These are phyloP conservation scores for Epichloe elymi DNA, from an alignment of 2,329 filamentous ascomycete genomes.

Conservation along the genomic window DNA sequence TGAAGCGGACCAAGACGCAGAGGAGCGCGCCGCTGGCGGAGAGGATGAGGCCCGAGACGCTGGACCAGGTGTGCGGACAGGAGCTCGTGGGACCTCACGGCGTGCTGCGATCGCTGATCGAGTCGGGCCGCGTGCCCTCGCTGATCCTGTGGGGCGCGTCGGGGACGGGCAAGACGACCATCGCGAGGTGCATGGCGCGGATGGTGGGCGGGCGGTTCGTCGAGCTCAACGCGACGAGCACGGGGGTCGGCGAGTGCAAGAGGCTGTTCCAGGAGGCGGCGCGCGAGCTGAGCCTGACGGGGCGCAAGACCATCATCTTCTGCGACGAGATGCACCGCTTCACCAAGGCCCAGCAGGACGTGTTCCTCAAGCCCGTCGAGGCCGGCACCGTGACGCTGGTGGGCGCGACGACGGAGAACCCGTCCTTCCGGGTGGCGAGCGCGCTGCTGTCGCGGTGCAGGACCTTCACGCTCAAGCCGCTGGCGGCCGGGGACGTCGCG, in stretches of 20 bases:
- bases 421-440: constrained; percentile 81
- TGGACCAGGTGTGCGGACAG: constrained; percentile 84
- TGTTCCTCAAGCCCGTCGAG: constrained; percentile 87
- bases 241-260: constrained; percentile 81
- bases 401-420: constrained; percentile 93
- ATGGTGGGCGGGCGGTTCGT: constrained; percentile 77
- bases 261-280: constrained; percentile 78
- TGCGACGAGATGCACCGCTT: constrained; percentile 96
- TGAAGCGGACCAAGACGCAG: constrained; percentile 56
- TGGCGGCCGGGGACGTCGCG: constrained; percentile 58
- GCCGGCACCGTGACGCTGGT: constrained; percentile 82
- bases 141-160: constrained; percentile 89
- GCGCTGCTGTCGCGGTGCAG: constrained; percentile 81
- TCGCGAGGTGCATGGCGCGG: constrained; percentile 77
- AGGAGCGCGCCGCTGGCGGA: constrained; percentile 78
- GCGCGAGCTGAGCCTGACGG: constrained; percentile 67
- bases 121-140: constrained; percentile 72
- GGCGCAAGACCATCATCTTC: constrained; percentile 88
- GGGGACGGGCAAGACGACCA: constrained; percentile 79
- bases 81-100: constrained; percentile 76
- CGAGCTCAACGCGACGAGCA: constrained; percentile 88
- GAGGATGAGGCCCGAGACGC: constrained; percentile 72
- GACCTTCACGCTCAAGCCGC: constrained; percentile 72
- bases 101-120: constrained; percentile 76
- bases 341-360: constrained; percentile 84